phyloP scores from a whole-genome alignment of 2,329 filamentous ascomycete species.

The Claviceps monticola region DNA sequence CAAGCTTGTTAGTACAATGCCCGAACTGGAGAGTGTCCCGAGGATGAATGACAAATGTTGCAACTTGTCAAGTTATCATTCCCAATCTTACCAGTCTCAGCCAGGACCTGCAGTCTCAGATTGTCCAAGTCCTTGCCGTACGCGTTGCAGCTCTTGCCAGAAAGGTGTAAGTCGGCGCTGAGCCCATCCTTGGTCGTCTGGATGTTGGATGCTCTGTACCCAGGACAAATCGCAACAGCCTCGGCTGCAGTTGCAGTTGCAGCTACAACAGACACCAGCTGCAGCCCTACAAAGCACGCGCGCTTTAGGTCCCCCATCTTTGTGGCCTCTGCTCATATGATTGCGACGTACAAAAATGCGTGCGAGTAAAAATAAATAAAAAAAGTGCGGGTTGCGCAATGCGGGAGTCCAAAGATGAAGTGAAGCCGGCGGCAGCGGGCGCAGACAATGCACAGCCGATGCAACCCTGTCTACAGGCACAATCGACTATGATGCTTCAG shows the following conservation, averaged over 20 bases:
- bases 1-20: not conserved
- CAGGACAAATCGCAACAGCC: constrained; percentile 35
- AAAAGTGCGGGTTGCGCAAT: no score
- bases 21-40: not conserved
- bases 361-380: no score
- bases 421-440: no score
- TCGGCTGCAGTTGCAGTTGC: not conserved
- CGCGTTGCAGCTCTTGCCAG: constrained; percentile 56
- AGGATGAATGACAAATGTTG: not conserved
- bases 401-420: no score
- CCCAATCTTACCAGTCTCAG: constrained; percentile 16
- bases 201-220: constrained; percentile 52
- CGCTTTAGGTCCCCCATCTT: not conserved
- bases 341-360: no score
- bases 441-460: no score
- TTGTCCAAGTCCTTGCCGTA: constrained; percentile 39
- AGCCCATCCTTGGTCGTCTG: constrained; percentile 37
- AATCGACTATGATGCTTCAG: no score
- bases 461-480: no score
- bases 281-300: not conserved
- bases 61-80: not conserved
- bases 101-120: constrained; percentile 17
- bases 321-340: not conserved
- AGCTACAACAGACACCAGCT: not conserved
- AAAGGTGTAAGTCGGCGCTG: constrained; percentile 54